phyloP scores from a whole-genome alignment of 768 basidiomycete species.

The Trametes elegans region DNA sequence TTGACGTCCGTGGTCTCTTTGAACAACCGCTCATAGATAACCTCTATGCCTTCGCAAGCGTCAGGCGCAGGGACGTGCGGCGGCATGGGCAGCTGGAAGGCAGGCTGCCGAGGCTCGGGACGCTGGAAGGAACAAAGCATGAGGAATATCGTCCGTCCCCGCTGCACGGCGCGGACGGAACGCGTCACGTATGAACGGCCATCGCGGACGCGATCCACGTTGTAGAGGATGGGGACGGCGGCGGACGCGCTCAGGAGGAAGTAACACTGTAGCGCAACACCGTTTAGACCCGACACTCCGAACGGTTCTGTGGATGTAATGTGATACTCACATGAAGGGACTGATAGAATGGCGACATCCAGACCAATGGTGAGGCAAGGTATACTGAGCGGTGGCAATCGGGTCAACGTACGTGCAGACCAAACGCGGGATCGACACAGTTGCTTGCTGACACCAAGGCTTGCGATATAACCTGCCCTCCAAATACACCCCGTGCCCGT shows the following conservation, averaged over 20 bases:
- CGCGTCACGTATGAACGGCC: conserved; percentile 73
- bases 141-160: conserved; percentile 53
- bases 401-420: conserved; percentile 60
- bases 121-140: conserved; percentile 81
- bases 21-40: conserved; percentile 31
- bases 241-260: conserved; percentile 77
- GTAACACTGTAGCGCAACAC: conserved; percentile 69
- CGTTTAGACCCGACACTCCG: not conserved
- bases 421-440: conserved; percentile 61
- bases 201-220: conserved; percentile 71
- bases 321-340: conserved; percentile 50
- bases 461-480: conserved; percentile 88
- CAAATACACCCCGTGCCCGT: conserved; percentile 72
- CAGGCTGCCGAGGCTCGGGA: conserved; percentile 74
- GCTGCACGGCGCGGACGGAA: conserved; percentile 43
- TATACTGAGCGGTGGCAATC: not conserved
- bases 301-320: not conserved
- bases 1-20: conserved; percentile 36
- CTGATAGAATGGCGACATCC: not conserved
- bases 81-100: conserved; percentile 69
- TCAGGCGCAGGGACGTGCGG: conserved; percentile 52
- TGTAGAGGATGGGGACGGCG: conserved; percentile 71
- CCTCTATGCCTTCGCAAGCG: conserved; percentile 60
- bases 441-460: conserved; percentile 80
- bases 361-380: not conserved